Evolutionary conservation across 495 filamentous ascomycete genomes (phyloP), one percentile per base, ranked within the genome.

Genomic region (Aspergillus funiculosus): DNA sequence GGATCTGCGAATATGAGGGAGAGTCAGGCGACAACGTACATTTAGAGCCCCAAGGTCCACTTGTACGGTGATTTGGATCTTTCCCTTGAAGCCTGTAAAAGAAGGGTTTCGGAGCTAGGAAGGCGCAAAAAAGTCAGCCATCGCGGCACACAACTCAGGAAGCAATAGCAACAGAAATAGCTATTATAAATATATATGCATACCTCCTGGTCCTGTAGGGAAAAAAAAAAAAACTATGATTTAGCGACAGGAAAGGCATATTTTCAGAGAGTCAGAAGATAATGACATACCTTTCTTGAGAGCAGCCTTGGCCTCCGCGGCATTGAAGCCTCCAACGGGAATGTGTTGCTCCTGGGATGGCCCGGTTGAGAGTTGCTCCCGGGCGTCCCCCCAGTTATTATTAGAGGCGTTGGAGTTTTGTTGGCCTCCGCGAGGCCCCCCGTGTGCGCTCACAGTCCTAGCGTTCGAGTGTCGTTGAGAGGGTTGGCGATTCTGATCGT

Each of bases 41-140:
- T 50, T 76, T 77, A 11, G 69, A 62, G n/a, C 65, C 72, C 73
- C 74, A 74, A 25, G 74, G 65, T 29, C 66, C 61, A 25, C 64
- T 56, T 2, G 63, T 53, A 56, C 66, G 56, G 44, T 59, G 68
- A 38, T 64, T 66, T 14, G 57, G 46, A 20, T 72, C 67, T 41
- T 75, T 71, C 6, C 60, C 63, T 3, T 57, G 41, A 7, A 61
- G 54, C 44, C 70, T 75, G 54, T 75, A 76, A 34, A 57, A 44
- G 40, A 52, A 39, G 10, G 62, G 39, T 54, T 64, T 67, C 24
- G 59, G 44, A 32, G 66, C 68, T 70, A 50, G 17, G n/a, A 24
- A 15, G 25, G 28, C 11, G 11, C 11, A 40, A 14, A 26, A 28
- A 14, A 22, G 19, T 51, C 37, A 52, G 36, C 17, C 28, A n/a